Percentiles rank a stretch among this genome's conserved stretches.
Evolutionary conservation across 148 eudicot genomes (phyloP).

Genomic region (Silene conica): DNA sequence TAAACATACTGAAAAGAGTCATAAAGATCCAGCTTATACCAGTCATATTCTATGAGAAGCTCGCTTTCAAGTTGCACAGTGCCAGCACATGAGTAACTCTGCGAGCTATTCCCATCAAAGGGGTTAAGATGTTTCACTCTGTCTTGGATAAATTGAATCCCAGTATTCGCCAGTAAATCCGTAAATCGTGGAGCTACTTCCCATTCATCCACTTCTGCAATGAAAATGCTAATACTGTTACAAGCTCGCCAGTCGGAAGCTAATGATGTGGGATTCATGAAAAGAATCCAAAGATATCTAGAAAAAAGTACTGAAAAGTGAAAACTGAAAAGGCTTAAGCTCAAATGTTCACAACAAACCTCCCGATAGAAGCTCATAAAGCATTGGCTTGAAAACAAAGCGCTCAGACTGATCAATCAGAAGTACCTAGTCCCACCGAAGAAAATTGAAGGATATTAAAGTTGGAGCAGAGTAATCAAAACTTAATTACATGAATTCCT

Average conservation of each 20-base stretch:
- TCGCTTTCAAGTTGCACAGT: conserved; percentile 91
- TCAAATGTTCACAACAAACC: conserved; percentile 39
- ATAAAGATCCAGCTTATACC: conserved; percentile 45
- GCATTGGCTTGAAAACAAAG: conserved; percentile 96
- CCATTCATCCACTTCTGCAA: conserved; percentile 96
- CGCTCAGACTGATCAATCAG: conserved; percentile 92
- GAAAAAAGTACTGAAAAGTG: not conserved
- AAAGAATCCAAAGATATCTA: not conserved
- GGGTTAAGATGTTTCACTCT: conserved; percentile 73
- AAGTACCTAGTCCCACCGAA: conserved; percentile 56
- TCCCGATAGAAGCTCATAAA: conserved; percentile 92
- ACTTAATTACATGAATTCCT: not conserved
- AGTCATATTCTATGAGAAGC: conserved; percentile 81
- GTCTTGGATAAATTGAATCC: conserved; percentile 73
- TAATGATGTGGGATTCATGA: not conserved
- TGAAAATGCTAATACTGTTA: conserved; percentile 9
- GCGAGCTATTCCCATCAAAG: conserved; percentile 34
- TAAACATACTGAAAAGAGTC: conserved; percentile 1
- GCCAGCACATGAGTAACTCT: conserved; percentile 54
- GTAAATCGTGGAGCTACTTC: conserved; percentile 94
- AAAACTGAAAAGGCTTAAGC: not conserved
- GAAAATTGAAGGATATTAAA: conserved; percentile 20
- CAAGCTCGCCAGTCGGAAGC: conserved; percentile 14
- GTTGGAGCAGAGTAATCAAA: not conserved
- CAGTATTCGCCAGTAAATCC: conserved; percentile 74